phyloP scores from a whole-genome alignment of 75 land plant genomes.

The Picea sitchensis region DNA sequence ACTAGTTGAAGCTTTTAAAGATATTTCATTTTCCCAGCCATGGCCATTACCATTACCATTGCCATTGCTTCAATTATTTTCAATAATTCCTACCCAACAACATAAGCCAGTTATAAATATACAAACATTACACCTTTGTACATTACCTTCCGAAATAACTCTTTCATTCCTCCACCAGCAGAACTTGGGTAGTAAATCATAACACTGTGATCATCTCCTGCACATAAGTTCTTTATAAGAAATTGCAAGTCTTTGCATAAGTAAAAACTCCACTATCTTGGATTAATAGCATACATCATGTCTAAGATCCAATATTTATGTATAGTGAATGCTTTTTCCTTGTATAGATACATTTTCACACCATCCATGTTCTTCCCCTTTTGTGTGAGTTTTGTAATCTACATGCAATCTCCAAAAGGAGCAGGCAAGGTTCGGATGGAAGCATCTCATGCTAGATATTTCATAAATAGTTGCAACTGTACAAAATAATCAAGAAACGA shows the following conservation, averaged over 20 bases:
- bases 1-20: not conserved
- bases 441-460: not conserved
- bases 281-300: not conserved
- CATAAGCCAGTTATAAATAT: not conserved
- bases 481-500: not conserved
- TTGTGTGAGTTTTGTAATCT: not conserved
- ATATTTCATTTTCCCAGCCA: not conserved
- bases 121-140: not conserved
- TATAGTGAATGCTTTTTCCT: not conserved
- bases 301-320: not conserved
- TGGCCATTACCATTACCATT: not conserved
- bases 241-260: not conserved
- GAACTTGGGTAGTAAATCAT: constrained; percentile 99
- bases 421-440: not conserved
- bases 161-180: constrained; percentile 99
- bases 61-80: not conserved
- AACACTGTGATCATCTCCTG: constrained; percentile 96
- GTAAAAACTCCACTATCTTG: not conserved
- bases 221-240: constrained; percentile 4
- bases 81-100: not conserved
- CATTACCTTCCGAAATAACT: constrained; percentile 91
- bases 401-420: not conserved
- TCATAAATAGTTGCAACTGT: not conserved
- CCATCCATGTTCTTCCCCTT: not conserved
- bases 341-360: not conserved